A percentile compares a stretch with the other conserved stretches of the same genome.
Evolutionary conservation across 148 eudicot species (phyloP).

Genomic region (Fagopyrum tataricum): DNA sequence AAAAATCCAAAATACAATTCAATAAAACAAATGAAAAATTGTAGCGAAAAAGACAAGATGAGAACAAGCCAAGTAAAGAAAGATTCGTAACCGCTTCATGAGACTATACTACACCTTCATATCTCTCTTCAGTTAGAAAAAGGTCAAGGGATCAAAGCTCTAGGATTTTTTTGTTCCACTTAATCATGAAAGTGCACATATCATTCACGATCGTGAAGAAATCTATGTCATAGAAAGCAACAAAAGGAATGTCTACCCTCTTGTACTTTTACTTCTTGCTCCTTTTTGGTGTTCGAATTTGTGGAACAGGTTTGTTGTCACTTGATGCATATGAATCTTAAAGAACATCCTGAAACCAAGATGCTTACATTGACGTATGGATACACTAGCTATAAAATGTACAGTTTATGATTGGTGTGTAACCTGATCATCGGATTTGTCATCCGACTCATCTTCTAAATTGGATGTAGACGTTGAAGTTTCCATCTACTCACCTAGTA

Average conservation of each 20-base stretch:
- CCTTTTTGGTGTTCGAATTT: slow-evolving; percentile 59
- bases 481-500: slow-evolving; percentile 39
- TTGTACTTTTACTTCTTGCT: slow-evolving; percentile 91
- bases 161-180: slow-evolving; percentile 79
- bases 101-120: slow-evolving; percentile 91
- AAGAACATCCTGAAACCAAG: slow-evolving; percentile 30
- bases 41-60: too few relatives aligned
- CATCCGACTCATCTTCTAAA: slow-evolving; percentile 40
- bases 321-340: slow-evolving; percentile 66
- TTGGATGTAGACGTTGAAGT: slow-evolving; percentile 38
- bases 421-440: slow-evolving; percentile 54
- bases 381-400: too few relatives aligned
- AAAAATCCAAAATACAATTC: too few relatives aligned
- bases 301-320: slow-evolving; percentile 50
- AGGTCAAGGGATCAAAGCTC: slow-evolving; percentile 53
- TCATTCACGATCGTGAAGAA: slow-evolving; percentile 55
- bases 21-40: too few relatives aligned
- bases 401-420: not conserved
- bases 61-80: too few relatives aligned
- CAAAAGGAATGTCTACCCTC: too few relatives aligned
- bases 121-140: slow-evolving; percentile 91
- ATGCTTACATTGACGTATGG: too few relatives aligned
- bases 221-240: not conserved
- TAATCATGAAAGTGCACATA: slow-evolving; percentile 67
- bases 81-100: too few relatives aligned